Evolutionary conservation across 1,139 yeast genomes (phyloP), one percentile per base, ranked within the genome.

Genomic region (Kodamaea sp.): DNA sequence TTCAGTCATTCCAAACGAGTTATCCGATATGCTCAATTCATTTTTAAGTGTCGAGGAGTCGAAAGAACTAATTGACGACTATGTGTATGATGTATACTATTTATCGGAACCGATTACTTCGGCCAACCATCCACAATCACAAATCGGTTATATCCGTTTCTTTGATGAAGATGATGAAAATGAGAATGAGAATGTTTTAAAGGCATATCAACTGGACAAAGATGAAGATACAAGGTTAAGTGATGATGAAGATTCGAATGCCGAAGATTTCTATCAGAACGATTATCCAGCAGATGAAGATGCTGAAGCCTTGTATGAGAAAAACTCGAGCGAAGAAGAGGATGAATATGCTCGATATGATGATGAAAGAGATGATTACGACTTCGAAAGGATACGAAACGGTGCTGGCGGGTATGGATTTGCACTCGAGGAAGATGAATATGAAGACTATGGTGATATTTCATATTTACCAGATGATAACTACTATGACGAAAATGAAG

Each of bases 271-370:
- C 53, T 92, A 92, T 58, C 80, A 81, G 53, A 92, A 92, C 60
- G 97, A 92, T 55, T 92, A 92, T 54, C 98, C 98, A 0, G 95
- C 88, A 39, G 96, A 88, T 54, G 96, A 87, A 51, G 92, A 84
- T 53, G 86, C 78, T 4, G 71, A 65, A 2, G 62, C 56, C 0
- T 52, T 43, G 29, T 58, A 59, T 37, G 67, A 58, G 12, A 47
- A 54, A 2, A 50, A 46, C 30, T 34, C 41, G 22, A 31, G n/a
- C 24, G 36, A 28, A 9, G 44, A 57, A 2, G 63, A 58, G 1
- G 57, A 55, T 24, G 60, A 44, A 22, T 38, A 28, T 6, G 44
- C 33, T 4, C 63, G 71, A 33, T 71, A 61, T 35, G 70, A 65
- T 29, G 72, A 62, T 29, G 73, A 63, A 41, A 72, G 60, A 31